Evolutionary conservation across 179 eudicot species (phyloP).

Genomic region (Heliamphora pulchella): DNA sequence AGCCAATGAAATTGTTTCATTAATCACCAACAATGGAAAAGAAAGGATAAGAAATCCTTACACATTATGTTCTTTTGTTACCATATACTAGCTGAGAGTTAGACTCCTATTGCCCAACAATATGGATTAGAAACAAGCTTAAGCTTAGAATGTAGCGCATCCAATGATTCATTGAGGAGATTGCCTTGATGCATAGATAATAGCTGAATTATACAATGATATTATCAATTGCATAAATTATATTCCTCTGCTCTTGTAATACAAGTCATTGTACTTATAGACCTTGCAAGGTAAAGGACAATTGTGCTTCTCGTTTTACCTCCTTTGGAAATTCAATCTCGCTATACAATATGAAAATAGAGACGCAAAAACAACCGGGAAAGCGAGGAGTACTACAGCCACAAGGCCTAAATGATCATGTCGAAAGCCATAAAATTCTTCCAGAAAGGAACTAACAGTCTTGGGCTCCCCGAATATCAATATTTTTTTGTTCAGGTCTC

Average conservation of each 20-base stretch:
- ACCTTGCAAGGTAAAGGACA: background rate
- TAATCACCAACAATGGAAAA: background rate
- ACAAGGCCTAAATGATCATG: slow-evolving; percentile 30
- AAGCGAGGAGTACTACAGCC: slow-evolving; percentile 28
- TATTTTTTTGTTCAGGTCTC: slow-evolving; percentile 33
- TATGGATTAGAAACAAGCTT: background rate
- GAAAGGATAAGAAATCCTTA: background rate
- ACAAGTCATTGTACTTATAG: background rate
- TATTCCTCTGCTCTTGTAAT: background rate
- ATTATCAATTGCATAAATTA: background rate
- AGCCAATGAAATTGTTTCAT: background rate
- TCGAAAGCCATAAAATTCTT: slow-evolving; percentile 38
- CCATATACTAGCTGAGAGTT: background rate
- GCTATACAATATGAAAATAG: slow-evolving; percentile 10
- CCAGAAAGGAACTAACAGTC: slow-evolving; percentile 33
- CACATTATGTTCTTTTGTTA: background rate
- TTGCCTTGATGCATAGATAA: background rate
- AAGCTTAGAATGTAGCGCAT: background rate
- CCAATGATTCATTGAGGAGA: background rate
- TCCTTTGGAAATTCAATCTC: slow-evolving; percentile 32
- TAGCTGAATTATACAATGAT: background rate
- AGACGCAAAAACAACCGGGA: slow-evolving; percentile 31
- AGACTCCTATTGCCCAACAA: background rate
- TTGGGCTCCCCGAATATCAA: slow-evolving; percentile 27
- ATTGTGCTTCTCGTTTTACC: slow-evolving; percentile 19